Evolutionary conservation across 2,329 filamentous ascomycete genomes (phyloP).

Genomic region (Zymoseptoria ardabiliae): DNA sequence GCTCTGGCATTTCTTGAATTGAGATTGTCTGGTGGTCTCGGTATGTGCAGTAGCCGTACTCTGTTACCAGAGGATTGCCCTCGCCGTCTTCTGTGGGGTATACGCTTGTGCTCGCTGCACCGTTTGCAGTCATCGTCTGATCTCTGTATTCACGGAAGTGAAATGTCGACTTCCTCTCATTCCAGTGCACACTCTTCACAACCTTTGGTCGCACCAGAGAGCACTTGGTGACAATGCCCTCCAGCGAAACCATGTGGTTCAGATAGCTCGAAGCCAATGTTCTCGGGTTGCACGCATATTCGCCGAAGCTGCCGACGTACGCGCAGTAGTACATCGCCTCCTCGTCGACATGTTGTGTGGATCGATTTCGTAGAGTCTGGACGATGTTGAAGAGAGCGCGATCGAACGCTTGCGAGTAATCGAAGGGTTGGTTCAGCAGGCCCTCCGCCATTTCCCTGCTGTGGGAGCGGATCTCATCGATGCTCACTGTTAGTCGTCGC

Average conservation of each 20-base stretch:
- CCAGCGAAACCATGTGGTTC: slow-evolving; percentile 94
- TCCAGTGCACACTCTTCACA: slow-evolving; percentile 97
- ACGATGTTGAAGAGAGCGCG: slow-evolving; percentile 83
- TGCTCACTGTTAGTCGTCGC: slow-evolving; percentile 52
- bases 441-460: slow-evolving; percentile 72
- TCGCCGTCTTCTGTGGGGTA: slow-evolving; percentile 92
- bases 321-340: slow-evolving; percentile 90
- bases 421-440: slow-evolving; percentile 78
- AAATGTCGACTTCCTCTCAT: slow-evolving; percentile 78
- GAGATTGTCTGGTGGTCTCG: slow-evolving; percentile 96
- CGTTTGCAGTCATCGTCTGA: slow-evolving; percentile 90
- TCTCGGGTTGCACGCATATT: slow-evolving; percentile 88
- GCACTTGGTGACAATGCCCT: slow-evolving; percentile 95
- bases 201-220: slow-evolving; percentile 93
- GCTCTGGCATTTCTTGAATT: slow-evolving; percentile 98
- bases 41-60: slow-evolving; percentile 94
- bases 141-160: slow-evolving; percentile 86
- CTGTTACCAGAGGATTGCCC: slow-evolving; percentile 85
- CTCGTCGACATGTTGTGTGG: slow-evolving; percentile 65
- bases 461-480: slow-evolving; percentile 88
- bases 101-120: slow-evolving; percentile 79
- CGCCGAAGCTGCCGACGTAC: slow-evolving; percentile 92
- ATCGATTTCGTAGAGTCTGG: slow-evolving; percentile 66
- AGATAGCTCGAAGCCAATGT: slow-evolving; percentile 83
- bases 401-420: slow-evolving; percentile 82